Evolutionary conservation across 2,329 filamentous ascomycete species (phyloP).

Genomic region (Basipetospora sp.): DNA sequence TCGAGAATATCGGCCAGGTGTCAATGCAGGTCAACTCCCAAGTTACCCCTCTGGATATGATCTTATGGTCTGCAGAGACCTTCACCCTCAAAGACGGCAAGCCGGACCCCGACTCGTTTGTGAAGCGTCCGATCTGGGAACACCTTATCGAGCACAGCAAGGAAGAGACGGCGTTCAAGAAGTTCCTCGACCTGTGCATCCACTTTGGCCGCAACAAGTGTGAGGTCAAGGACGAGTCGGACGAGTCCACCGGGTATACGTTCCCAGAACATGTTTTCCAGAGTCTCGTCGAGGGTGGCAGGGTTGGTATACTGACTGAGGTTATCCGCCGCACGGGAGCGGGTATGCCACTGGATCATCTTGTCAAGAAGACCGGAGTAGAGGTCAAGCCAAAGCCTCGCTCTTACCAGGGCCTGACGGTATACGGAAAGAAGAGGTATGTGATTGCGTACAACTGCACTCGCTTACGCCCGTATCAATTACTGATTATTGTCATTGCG

Average conservation of each 20-base stretch:
- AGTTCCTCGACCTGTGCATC: conserved; percentile 40
- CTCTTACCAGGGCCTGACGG: conserved; percentile 63
- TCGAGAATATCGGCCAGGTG: conserved; percentile 60
- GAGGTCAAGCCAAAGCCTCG: conserved; percentile 49
- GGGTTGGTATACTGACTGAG: conserved; percentile 42
- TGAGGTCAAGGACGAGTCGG: conserved; percentile 17
- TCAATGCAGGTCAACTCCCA: conserved; percentile 52
- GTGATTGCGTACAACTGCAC: no score
- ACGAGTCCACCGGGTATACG: conserved; percentile 19
- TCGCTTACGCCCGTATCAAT: not conserved
- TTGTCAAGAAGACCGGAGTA: conserved; percentile 52
- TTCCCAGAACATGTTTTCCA: conserved; percentile 28
- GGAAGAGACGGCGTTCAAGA: conserved; percentile 37
- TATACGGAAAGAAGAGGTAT: conserved; percentile 56
- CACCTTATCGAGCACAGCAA: conserved; percentile 35
- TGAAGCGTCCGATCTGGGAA: conserved; percentile 18
- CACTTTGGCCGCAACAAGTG: conserved; percentile 27
- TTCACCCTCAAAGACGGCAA: conserved; percentile 19
- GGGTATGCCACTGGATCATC: conserved; percentile 51
- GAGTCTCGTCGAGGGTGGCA: conserved; percentile 30
- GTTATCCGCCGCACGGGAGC: conserved; percentile 53
- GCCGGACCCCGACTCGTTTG: conserved; percentile 11
- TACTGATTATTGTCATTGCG: not conserved
- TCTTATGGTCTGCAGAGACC: conserved; percentile 26
- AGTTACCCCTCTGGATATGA: conserved; percentile 36